Evolutionary conservation across 371 early-diverging fungal species (phyloP).

Genomic region (Mortierella sp.): DNA sequence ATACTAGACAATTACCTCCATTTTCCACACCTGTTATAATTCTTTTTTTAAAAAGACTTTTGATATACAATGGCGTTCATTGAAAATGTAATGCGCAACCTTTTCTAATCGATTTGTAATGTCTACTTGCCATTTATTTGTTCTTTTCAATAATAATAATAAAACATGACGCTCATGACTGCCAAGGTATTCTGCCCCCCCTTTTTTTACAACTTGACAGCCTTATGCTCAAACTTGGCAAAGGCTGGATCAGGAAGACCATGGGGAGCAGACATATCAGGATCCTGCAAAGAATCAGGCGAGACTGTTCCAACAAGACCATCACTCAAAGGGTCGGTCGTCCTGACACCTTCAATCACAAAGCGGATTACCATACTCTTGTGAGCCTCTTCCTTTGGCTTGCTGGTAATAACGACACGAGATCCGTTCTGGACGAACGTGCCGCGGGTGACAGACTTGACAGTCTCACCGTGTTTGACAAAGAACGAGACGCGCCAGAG

Average conservation of each 20-base stretch:
- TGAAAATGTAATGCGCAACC: not conserved
- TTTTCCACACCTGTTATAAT: no score
- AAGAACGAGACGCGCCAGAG: constrained; percentile 44
- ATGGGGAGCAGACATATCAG: not conserved
- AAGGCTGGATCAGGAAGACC: constrained; percentile 14
- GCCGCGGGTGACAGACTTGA: constrained; percentile 28
- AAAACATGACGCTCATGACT: no score
- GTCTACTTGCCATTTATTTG: no score
- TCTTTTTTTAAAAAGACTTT: not conserved
- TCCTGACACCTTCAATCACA: constrained; percentile 37
- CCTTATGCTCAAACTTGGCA: constrained; percentile 9
- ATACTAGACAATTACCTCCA: not conserved
- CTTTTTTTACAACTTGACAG: not conserved
- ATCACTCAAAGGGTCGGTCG: not conserved
- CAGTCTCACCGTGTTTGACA: constrained; percentile 32
- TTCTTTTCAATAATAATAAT: no score
- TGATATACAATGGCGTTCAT: not conserved
- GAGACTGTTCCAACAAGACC: no score
- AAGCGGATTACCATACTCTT: constrained; percentile 45
- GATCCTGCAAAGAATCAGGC: not conserved
- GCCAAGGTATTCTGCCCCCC: not conserved
- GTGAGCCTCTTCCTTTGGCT: constrained; percentile 33
- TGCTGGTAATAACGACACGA: constrained; percentile 30
- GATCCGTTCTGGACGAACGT: constrained; percentile 26
- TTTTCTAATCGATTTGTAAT: no score